Conservation (phyloP, 768 basidiomycete species). For the Phlebiopsis gigantea region DNA sequence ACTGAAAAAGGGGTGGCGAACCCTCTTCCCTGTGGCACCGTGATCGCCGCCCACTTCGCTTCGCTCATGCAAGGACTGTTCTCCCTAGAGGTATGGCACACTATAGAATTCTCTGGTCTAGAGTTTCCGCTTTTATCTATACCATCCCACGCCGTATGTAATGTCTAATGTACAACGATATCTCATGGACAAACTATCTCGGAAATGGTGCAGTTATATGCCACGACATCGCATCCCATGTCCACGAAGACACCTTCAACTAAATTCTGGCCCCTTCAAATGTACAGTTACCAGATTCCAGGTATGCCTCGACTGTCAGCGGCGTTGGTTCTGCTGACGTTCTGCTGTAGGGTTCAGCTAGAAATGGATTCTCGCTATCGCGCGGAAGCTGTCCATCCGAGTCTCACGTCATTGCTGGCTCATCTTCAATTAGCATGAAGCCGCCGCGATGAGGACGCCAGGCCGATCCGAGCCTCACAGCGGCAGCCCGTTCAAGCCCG, state of each 20-base stretch:
- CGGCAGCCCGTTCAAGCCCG: neutral
- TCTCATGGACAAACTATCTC: neutral
- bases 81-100: constrained; percentile 1
- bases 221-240: neutral
- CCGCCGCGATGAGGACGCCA: too few relatives aligned
- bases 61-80: neutral
- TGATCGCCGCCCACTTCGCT: neutral
- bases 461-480: too few relatives aligned
- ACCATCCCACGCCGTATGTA: neutral
- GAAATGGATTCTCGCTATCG: too few relatives aligned
- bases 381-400: too few relatives aligned
- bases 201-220: neutral
- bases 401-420: neutral
- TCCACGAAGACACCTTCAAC: neutral
- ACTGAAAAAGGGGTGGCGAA: constrained; percentile 62
- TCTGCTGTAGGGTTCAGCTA: too few relatives aligned
- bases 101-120: neutral
- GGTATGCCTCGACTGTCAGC: neutral
- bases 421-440: neutral
- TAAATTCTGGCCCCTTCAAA: neutral
- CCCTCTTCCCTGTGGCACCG: constrained; percentile 13
- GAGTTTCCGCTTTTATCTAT: neutral
- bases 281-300: neutral
- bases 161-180: constrained; percentile 6
- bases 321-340: neutral